Conservation (phyloP, 2,329 filamentous ascomycete genomes). For the Blastomyces silverae region DNA sequence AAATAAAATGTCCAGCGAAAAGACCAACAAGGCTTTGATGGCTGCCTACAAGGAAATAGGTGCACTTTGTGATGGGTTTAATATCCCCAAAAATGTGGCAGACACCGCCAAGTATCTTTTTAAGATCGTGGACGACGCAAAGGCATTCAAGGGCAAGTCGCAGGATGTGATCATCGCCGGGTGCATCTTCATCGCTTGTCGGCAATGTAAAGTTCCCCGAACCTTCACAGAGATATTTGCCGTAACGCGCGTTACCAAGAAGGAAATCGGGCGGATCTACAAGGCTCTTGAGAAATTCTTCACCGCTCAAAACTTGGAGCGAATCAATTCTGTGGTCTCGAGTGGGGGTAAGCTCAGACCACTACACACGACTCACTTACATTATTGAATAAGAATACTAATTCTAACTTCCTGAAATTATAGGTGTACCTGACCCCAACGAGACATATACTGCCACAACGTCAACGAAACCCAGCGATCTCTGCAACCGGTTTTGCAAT, state of each 20-base stretch:
- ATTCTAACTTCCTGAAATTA: constrained; percentile 17
- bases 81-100: constrained; percentile 70
- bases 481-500: constrained; percentile 85
- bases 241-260: constrained; percentile 88
- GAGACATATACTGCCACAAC: constrained; percentile 63
- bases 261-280: constrained; percentile 94
- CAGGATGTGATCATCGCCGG: constrained; percentile 91
- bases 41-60: constrained; percentile 84
- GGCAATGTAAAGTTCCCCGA: constrained; percentile 76
- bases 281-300: constrained; percentile 88
- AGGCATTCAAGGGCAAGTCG: constrained; percentile 90
- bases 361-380: neutral
- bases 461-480: constrained; percentile 72
- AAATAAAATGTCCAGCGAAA: constrained; percentile 73
- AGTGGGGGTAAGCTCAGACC: constrained; percentile 47
- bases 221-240: constrained; percentile 94
- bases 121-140: constrained; percentile 88
- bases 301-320: constrained; percentile 61
- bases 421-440: constrained; percentile 42
- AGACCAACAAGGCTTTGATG: constrained; percentile 72
- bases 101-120: constrained; percentile 92
- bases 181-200: constrained; percentile 95
- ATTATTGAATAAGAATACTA: neutral
- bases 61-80: constrained; percentile 75
- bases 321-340: constrained; percentile 44